Conservation (phyloP, 352 stramenopile genomes). For the Phytophthora pistaciae region DNA sequence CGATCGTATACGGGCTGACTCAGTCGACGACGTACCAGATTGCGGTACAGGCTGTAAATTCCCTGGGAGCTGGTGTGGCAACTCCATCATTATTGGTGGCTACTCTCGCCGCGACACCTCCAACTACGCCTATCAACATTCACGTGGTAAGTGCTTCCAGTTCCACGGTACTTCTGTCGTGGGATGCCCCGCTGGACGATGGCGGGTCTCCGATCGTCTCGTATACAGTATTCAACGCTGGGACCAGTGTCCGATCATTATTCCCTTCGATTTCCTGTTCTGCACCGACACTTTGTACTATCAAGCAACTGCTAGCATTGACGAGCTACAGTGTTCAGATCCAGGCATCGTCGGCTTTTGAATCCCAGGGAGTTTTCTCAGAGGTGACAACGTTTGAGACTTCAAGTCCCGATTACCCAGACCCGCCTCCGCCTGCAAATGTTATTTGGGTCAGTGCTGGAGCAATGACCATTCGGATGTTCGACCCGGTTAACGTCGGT, state of each 20-base stretch:
- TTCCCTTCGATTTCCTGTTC: constrained; percentile 43
- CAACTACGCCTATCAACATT: constrained; percentile 44
- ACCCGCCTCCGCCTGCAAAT: constrained; percentile 40
- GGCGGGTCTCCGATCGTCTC: constrained; percentile 54
- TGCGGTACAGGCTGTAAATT: constrained; percentile 46
- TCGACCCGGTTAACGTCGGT: constrained; percentile 54
- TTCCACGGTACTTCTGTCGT: constrained; percentile 52
- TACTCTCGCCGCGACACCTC: constrained; percentile 29
- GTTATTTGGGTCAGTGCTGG: constrained; percentile 53
- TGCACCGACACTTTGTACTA: constrained; percentile 41
- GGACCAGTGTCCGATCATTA: neutral
- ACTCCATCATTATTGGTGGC: constrained; percentile 37
- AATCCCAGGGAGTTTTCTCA: constrained; percentile 40
- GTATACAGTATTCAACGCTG: constrained; percentile 58
- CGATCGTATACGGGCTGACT: constrained; percentile 49
- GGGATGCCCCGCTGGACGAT: constrained; percentile 54
- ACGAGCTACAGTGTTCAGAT: constrained; percentile 58
- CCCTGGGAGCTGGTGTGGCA: constrained; percentile 23
- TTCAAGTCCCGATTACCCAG: constrained; percentile 47
- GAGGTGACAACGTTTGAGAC: constrained; percentile 35
- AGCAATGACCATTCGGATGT: constrained; percentile 64
- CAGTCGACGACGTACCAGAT: constrained; percentile 60
- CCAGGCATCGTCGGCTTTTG: constrained; percentile 37
- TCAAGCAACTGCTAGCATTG: constrained; percentile 49
- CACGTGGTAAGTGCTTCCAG: constrained; percentile 43